Base-by-base conservation (phyloP, 306 rosid genomes). In the Notholithocarpus densiflorus region DNA sequence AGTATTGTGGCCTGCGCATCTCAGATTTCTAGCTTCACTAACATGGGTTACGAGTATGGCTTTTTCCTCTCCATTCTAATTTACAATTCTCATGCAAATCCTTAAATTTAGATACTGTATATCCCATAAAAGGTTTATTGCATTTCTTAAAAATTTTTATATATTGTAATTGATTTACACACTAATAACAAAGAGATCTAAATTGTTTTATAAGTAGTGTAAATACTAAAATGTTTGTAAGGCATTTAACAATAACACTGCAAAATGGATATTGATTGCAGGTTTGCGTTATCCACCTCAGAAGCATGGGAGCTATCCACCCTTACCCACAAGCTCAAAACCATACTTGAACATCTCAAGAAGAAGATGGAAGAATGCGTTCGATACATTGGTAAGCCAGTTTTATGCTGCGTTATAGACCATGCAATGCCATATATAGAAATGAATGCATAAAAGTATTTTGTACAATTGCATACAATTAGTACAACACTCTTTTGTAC, bases 301-400 rank as follows among this genome's bases (percentile, higher is more conserved):
- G 94, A 90, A 40, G 77, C 94, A 48, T 88, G 94, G 94, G 94
- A 90, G 85, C 84, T 88, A 79, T 86, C 90, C 15, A 88, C 90
- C 19, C 83, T 90, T 68, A 86, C 78, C 57, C 89, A 86, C 87
- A 90, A 90, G 75, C 89, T 90, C 59, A 88, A 77, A 75, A 88
- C 69, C 84, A 88, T 88, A 72, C 71, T 65, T 1, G 86, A 84
- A 1, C 89, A 88, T 88, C 90, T 88, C 66, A 88, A 73, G 81
- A 78, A 84, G 72, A 84, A 82, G 66, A 82, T 90, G 17, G 81
- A 75, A 23, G 40, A 40, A 40, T 88, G 92, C 70, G 75, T 61
- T 75, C 77, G 3, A 34, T 34, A 75, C 72, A 79, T 90, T 56
- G 90, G 94, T 88, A 76, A 45, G 82, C 52, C 77, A 75, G 45